Conservation (phyloP, 1,284 basidiomycete species). For the Laetiporus sulphureus region DNA sequence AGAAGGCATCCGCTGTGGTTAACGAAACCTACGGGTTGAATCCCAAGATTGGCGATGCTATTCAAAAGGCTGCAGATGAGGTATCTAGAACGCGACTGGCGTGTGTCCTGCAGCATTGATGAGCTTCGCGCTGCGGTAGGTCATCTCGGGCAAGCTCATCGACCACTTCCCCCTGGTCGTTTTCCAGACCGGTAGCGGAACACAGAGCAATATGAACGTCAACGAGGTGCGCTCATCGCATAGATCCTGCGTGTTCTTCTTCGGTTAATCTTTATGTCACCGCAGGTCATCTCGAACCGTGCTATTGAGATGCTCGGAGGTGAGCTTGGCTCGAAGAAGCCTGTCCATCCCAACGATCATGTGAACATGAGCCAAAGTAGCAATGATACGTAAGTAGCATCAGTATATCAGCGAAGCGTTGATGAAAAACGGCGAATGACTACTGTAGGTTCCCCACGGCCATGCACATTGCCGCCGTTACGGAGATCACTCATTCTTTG, state of each 20-base stretch:
- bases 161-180: constrained; percentile 98
- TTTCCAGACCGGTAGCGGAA: constrained; percentile 98
- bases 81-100: constrained; percentile 39
- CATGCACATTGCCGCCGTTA: constrained; percentile 97
- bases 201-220: constrained; percentile 99
- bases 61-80: constrained; percentile 93
- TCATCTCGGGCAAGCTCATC: constrained; percentile 91
- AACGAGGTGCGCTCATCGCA: constrained; percentile 66
- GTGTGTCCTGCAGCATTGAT: too few relatives aligned
- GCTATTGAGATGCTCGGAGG: constrained; percentile 98
- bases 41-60: constrained; percentile 83
- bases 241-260: too few relatives aligned
- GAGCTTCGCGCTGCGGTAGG: too few relatives aligned
- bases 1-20: constrained; percentile 94
- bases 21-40: constrained; percentile 92
- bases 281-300: constrained; percentile 93
- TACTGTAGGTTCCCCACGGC: constrained; percentile 92
- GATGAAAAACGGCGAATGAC: too few relatives aligned
- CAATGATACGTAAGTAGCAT: constrained; percentile 81
- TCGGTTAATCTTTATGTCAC: neutral
- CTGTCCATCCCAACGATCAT: constrained; percentile 99
- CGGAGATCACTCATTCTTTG: constrained; percentile 77
- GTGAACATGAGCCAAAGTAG: constrained; percentile 99
- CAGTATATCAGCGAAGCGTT: too few relatives aligned
- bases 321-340: constrained; percentile 92